Base-by-base conservation (phyloP, 805 yeast genomes). In the Tetrapisispora pingtungensis region DNA sequence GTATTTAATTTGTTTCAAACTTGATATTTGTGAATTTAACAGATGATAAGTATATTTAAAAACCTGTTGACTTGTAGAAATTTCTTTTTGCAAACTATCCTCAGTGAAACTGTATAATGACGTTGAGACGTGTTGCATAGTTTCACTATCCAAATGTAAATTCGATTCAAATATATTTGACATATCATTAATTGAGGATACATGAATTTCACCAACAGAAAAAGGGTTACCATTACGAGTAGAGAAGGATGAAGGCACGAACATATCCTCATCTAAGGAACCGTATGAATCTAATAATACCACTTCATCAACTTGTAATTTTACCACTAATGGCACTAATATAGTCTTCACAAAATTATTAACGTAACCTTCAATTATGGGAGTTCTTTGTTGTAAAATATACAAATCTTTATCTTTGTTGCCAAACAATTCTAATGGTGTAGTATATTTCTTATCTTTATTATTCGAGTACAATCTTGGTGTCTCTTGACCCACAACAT, bases 321-420 rank as follows among this genome's bases (percentile, higher is more conserved):
- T 57, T 3, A 55, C 46, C 12, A 83, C 64, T 36, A 80, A 73
- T 1, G 80, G 79, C 13, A 67, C 45, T 1, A 79, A 48, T 10
- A 81, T 65, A 15, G 80, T 73, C 1, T 63, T 53, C 5, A 81
- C 67, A 56, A 81, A 84, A 36, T 62, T 65, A 30, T 60, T 56
- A 10, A 73, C 66, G 47, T 68, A 75, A 0, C 81, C 80, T 0
- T 90, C 82, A n/a, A 88, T 67, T 2, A 87, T 71, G 0, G 97
- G 97, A 0, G 96, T 74, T 41, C 97, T 67, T 56, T 86, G 88
- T 55, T 86, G 96, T 2, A 89, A 56, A n/a, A 86, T 52, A 2
- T 84, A 71, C 10, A 81, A 24, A 2, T 72, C 66, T 36, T 58
- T 54, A 2, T 49, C 45, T 1, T 62, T 58, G 49, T 71, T 69